Base-by-base conservation (phyloP, 2,329 filamentous ascomycete genomes). In the Spiromastix sp. region DNA sequence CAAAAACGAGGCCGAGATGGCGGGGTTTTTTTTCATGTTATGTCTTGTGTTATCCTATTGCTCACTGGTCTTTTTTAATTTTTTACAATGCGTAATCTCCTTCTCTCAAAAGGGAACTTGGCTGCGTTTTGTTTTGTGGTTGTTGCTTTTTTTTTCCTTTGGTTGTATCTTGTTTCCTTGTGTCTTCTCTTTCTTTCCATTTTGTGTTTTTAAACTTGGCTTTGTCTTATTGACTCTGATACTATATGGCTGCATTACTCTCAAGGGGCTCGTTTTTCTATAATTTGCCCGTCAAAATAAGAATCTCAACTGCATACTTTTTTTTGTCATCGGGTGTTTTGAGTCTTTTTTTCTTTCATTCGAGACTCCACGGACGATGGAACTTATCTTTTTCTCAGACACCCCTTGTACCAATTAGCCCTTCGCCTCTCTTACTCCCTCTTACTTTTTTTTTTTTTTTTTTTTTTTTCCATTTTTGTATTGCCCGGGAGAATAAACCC, bases 81-180 rank as follows among this genome's bases (percentile, higher is more conserved):
- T n/a, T n/a, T n/a, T 8, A 30, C 50, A 51, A 46, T 53, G 52
- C 59, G 56, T 60, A 59, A 57, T 59, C 54, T 59, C 50, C 18
- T 57, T 55, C 55, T 59, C 51, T 54, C 24, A 49, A 48, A 45
- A 48, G 52, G 54, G 55, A 31, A 34, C 17, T 35, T 50, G 42
- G 47, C 43, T 44, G 42, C 38, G 41, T 36, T 42, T 31, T 34
- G 40, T 36, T 43, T 32, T 37, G 41, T 42, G 41, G 35, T 41
- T 28, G 39, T 44, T 41, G 39, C 44, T 37, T 43, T 42, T 34
- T 38, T 42, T 36, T 42, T 43, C 30, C 30, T 41, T 41, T 36
- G 27, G 44, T 18, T 12, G 29, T 21, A 30, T 30, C 26, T 30
- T 15, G 34, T 46, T 49, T 42, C 45, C 43, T 45, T 44, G 7